These are phyloP conservation scores for Penicillium frequentans DNA, from an alignment of 2,329 filamentous ascomycete genomes.

Conservation along the genomic window DNA sequence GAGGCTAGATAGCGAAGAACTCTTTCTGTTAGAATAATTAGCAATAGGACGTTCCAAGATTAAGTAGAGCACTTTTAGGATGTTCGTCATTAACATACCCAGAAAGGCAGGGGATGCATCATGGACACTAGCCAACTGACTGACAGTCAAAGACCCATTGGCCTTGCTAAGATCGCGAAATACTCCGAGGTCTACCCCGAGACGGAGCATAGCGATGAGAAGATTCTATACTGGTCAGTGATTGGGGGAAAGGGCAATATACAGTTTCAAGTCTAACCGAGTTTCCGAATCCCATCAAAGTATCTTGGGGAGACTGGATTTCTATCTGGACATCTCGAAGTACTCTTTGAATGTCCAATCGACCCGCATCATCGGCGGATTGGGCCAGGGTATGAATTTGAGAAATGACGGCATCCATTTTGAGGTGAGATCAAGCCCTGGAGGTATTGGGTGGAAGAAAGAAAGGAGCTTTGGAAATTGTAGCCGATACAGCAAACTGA, in stretches of 20 bases:
- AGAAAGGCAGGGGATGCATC: slow-evolving; percentile 9
- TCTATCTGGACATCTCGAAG: slow-evolving; percentile 15
- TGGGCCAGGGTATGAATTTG: slow-evolving; percentile 19
- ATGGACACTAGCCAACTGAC: slow-evolving; percentile 4
- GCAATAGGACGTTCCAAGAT: background rate
- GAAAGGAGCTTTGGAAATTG: background rate
- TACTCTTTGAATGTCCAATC: slow-evolving; percentile 14
- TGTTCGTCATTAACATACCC: background rate
- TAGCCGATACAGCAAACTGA: background rate
- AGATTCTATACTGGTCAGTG: slow-evolving; percentile 10
- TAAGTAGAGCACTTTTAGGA: background rate
- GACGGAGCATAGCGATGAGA: slow-evolving; percentile 12
- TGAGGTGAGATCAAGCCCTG: background rate
- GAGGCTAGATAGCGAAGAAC: slow-evolving; percentile 30
- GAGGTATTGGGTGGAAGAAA: background rate
- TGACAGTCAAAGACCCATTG: slow-evolving; percentile 5
- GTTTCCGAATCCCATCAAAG: slow-evolving; percentile 14
- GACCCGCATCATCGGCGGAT: slow-evolving; percentile 18
- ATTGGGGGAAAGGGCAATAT: too few relatives aligned
- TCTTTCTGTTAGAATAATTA: slow-evolving; percentile 12
- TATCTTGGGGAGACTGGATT: slow-evolving; percentile 20
- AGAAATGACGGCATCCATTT: slow-evolving; percentile 19
- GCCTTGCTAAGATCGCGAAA: slow-evolving; percentile 11
- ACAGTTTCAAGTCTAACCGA: slow-evolving; percentile 10
- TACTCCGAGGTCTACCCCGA: slow-evolving; percentile 17